A percentile compares a stretch with the other conserved stretches of the same genome.
Evolutionary conservation across 768 basidiomycete genomes (phyloP).

Genomic region (Boletus pseudo-olivaceus): DNA sequence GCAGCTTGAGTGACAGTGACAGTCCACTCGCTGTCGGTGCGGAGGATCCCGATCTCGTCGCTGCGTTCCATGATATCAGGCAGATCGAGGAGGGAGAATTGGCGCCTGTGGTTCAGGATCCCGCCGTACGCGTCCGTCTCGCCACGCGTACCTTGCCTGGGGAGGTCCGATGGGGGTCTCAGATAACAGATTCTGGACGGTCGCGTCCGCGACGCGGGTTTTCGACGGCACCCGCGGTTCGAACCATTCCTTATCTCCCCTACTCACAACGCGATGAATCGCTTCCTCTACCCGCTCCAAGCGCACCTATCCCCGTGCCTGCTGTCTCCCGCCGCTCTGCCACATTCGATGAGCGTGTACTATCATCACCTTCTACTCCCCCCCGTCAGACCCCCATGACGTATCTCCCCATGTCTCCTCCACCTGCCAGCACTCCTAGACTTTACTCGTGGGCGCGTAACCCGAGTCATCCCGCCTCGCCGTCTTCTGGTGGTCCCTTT

Average conservation of each 20-base stretch:
- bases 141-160: conserved; percentile 12
- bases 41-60: conserved; percentile 41
- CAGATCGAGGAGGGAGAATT: conserved; percentile 19
- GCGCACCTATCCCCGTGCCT: conserved; percentile 32
- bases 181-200: conserved; percentile 2
- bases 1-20: conserved; percentile 43
- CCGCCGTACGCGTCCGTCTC: conserved; percentile 24
- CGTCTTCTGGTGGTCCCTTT: conserved; percentile 43
- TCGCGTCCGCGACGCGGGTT: conserved; percentile 6
- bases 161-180: conserved; percentile 7
- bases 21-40: conserved; percentile 48
- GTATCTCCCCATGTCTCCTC: conserved; percentile 44
- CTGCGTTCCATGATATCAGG: conserved; percentile 30
- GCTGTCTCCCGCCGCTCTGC: conserved; percentile 18
- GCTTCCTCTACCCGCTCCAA: conserved; percentile 20
- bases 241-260: not conserved
- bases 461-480: conserved; percentile 35
- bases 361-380: conserved; percentile 31
- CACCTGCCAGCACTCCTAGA: conserved; percentile 53
- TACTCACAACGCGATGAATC: conserved; percentile 5
- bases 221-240: not conserved
- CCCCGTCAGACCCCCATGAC: conserved; percentile 23
- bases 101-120: not conserved
- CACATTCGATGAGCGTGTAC: conserved; percentile 17
- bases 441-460: conserved; percentile 52